Evolutionary conservation across 345 rosid species (phyloP).

Genomic region (Melaleuca quinquenervia): DNA sequence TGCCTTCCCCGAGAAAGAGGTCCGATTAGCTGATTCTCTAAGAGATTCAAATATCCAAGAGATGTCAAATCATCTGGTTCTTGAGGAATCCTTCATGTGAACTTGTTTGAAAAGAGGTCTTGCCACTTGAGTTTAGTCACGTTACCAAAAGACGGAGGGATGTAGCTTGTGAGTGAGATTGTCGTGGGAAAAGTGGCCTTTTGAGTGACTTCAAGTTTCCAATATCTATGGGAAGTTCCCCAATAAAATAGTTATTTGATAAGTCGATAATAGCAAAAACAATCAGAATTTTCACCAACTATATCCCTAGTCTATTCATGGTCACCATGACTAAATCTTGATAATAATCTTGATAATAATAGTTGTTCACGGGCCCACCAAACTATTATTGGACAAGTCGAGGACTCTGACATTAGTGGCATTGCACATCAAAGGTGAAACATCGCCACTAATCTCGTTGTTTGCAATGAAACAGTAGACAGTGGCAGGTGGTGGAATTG

Average conservation of each 20-base stretch:
- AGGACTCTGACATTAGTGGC: fast-evolving
- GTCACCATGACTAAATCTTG: not conserved
- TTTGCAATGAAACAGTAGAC: fast-evolving
- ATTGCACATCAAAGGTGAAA: not conserved
- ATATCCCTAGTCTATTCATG: not conserved
- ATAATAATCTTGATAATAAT: too few species aligned
- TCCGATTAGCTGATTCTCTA: not conserved
- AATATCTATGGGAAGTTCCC: not conserved
- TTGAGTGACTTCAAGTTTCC: not conserved
- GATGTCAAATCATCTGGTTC: not conserved
- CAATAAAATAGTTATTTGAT: not conserved
- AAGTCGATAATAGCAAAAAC: not conserved
- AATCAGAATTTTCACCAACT: not conserved
- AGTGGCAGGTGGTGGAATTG: not conserved
- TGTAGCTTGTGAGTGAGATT: not conserved
- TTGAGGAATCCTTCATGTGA: not conserved
- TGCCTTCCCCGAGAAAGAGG: not conserved
- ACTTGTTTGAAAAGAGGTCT: not conserved
- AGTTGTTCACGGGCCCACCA: too few species aligned
- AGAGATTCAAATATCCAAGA: not conserved
- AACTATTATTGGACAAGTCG: not conserved
- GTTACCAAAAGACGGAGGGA: fast-evolving
- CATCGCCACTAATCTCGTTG: not conserved
- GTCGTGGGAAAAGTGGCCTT: not conserved
- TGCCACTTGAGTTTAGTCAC: not conserved